Evolutionary conservation across 2,329 filamentous ascomycete species (phyloP).

Genomic region (Parafenestella ontariensis): DNA sequence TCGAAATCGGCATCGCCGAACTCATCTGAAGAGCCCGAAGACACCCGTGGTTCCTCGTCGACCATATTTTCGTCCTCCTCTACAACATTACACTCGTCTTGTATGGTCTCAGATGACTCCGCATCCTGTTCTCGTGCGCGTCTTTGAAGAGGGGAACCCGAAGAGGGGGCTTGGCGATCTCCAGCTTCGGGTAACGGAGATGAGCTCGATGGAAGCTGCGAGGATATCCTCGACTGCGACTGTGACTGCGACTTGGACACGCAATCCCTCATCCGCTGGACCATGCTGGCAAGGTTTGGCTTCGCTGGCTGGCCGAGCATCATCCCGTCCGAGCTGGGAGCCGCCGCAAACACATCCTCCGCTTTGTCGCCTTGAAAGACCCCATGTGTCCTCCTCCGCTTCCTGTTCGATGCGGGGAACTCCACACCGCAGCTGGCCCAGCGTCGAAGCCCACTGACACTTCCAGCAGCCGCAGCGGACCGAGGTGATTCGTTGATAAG

Average conservation of each 20-base stretch:
- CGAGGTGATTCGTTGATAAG: constrained; percentile 55
- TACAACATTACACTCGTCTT: background rate
- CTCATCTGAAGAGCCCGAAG: constrained; percentile 42
- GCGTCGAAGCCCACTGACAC: constrained; percentile 54
- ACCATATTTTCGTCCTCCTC: constrained; percentile 3
- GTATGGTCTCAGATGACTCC: constrained; percentile 13
- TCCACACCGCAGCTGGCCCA: constrained; percentile 61
- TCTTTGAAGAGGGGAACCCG: constrained; percentile 42
- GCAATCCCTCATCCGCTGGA: constrained; percentile 56
- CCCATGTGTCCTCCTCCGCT: constrained; percentile 49
- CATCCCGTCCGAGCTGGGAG: constrained; percentile 41
- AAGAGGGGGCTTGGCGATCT: constrained; percentile 22
- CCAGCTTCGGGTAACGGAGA: constrained; percentile 52
- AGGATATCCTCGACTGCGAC: constrained; percentile 24
- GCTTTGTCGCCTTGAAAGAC: constrained; percentile 40
- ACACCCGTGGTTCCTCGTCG: constrained; percentile 11
- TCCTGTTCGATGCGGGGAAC: constrained; percentile 53
- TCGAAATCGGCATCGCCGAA: constrained; percentile 48
- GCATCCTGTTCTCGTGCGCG: constrained; percentile 23
- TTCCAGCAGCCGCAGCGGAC: constrained; percentile 53
- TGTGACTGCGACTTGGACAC: constrained; percentile 41
- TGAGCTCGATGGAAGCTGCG: constrained; percentile 54
- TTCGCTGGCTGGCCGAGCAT: constrained; percentile 32
- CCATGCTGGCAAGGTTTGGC: constrained; percentile 41
- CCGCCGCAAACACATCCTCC: constrained; percentile 39